Base-by-base conservation (phyloP, 768 basidiomycete genomes). In the Leccinum disarticulatum region DNA sequence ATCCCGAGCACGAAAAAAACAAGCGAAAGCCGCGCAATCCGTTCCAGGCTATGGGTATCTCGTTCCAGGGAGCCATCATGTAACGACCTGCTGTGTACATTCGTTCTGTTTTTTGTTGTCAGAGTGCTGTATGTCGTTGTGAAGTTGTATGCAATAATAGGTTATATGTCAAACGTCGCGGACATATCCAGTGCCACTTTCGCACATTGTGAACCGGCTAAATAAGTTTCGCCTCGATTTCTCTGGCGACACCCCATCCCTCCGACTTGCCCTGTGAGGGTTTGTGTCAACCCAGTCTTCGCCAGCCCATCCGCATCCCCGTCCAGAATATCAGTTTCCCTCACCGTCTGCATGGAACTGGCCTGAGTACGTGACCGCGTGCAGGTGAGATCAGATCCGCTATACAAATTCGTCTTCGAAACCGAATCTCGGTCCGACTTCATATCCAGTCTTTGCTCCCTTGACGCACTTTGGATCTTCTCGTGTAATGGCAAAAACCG, bases 401-500 rank as follows among this genome's bases (percentile, higher is more conserved):
- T 30, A 22, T 25, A 2, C 54, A 38, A 35, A 7, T 15, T 27
- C 54, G 17, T 51, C 53, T 54, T 35, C n/a, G 54, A 46, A 47
- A 55, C 61, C 46, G 11, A 63, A 38, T 47, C 55, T 54, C 58
- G 50, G 43, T 41, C 46, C 48, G 52, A 38, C 54, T 13, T 50
- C 30, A 13, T 28, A 50, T 57, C 19, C 50, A 66, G 68, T 69
- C 70, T 47, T 68, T 52, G 27, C 64, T 73, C 69, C 71, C 70
- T 60, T 46, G 58, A 35, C 59, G 28, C 47, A 43, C 54, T 46
- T 36, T 52, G 55, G 60, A 64, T 59, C 60, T 53, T 54, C 64
- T 64, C 65, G 60, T 64, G 77, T 75, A 70, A 89, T 91, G 87
- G 86, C 88, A 62, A 86, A 84, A 81, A 89, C 85, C 68, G 87